These are phyloP conservation scores for Barnettozyma populi DNA, from an alignment of 805 yeast genomes.

Conservation along the genomic window DNA sequence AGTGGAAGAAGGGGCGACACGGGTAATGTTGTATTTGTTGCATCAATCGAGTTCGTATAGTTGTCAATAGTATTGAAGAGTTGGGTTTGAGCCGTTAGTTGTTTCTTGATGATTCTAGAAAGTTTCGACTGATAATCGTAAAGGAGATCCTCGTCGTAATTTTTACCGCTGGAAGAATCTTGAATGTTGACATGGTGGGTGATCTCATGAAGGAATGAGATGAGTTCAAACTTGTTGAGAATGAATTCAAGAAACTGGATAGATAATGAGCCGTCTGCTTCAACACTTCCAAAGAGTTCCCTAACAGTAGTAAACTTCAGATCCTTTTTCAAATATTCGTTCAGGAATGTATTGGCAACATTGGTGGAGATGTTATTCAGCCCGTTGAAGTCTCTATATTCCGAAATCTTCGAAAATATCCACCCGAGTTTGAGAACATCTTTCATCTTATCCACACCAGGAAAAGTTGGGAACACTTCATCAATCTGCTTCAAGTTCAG, in stretches of 20 bases:
- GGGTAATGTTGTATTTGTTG: conserved; percentile 2
- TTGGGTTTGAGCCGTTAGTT: conserved; percentile 11
- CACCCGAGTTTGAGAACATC: conserved; percentile 25
- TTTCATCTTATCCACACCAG: conserved; percentile 16
- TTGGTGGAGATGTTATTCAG: not conserved
- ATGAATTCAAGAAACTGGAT: conserved; percentile 26
- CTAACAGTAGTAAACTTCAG: not conserved
- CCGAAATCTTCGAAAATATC: conserved; percentile 18
- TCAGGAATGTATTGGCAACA: not conserved
- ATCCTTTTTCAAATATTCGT: conserved; percentile 1
- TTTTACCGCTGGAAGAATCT: not conserved
- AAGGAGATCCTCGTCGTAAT: conserved; percentile 26
- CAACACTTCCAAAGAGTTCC: not conserved
- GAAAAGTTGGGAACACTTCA: conserved; percentile 15
- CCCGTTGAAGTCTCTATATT: conserved; percentile 8
- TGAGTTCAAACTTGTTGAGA: conserved; percentile 33
- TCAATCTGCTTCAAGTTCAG: conserved; percentile 16
- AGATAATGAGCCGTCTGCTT: conserved; percentile 7
- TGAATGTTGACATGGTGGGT: conserved; percentile 2
- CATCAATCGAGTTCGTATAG: conserved; percentile 22
- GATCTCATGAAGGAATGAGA: conserved; percentile 34
- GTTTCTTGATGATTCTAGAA: conserved; percentile 32
- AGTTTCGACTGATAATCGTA: conserved; percentile 36
- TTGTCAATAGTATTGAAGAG: conserved; percentile 13
- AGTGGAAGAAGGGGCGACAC: conserved; percentile 26